Evolutionary conservation across 2,329 filamentous ascomycete species (phyloP), one percentile per base, ranked within the genome.

Genomic region (Incumbomyces delicatus): DNA sequence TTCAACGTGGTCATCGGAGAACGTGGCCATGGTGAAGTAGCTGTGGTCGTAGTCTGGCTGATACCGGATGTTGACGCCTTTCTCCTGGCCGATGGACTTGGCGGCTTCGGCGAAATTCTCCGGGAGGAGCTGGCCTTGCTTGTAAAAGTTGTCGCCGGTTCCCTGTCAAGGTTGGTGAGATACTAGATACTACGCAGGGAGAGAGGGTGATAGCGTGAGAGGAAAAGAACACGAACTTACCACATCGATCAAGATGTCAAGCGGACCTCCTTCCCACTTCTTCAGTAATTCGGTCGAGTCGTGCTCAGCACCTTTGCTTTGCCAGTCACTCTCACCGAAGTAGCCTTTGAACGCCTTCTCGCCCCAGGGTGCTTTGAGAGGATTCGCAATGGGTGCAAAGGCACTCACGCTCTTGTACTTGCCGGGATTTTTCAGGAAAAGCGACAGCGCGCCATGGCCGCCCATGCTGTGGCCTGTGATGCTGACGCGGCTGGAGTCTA

Each of bases 401-500:
- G 90, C 90, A 52, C 83, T 89, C 48, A 92, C 87, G 54, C 81
- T 87, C 71, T 83, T 85, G 74, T 94, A 98, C 71, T 78, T 80
- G 53, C 85, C 87, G 0, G 92, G 89, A 68, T 96, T 84, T 72
- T 87, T 90, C 44, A 98, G 75, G 72, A 85, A 96, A 58, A 96
- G 70, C 38, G 89, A 95, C 57, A 98, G 72, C 37, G 92, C 92
- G 53, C 92, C 92, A 66, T 98, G 92, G 0, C 92, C 92, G 56
- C 92, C 92, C 92, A 98, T 98, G 59, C 83, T 89, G 71, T 98
- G 92, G 5, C 92, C 92, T 34, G 86, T 87, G 60, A 98, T 92
- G 65, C 82, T 84, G 46, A 95, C 80, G 34, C 83, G 75, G 22
- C 60, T 66, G 0, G 66, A 60, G 64, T 96, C 90, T 27, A 98